A percentile compares a stretch with the other conserved stretches of the same genome.
phyloP scores from a whole-genome alignment of 805 yeast species.

The Vanderwaltozyma yarrowii region DNA sequence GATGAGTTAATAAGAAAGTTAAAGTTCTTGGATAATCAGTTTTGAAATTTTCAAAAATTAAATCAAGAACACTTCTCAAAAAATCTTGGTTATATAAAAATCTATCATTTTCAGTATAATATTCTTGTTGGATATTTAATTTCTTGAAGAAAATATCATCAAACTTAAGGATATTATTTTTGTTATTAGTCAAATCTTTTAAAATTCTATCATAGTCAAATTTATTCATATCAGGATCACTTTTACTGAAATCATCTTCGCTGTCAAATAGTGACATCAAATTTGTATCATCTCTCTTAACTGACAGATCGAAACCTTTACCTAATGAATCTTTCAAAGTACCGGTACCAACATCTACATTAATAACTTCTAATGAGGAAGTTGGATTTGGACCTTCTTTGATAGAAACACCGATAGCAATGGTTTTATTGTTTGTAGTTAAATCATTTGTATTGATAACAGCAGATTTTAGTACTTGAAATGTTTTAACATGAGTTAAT shows the following conservation, averaged over 20 bases:
- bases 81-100: constrained; percentile 48
- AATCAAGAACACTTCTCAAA: constrained; percentile 35
- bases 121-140: constrained; percentile 32
- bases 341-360: constrained; percentile 55
- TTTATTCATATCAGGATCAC: constrained; percentile 4
- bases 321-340: constrained; percentile 62
- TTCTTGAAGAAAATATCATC: constrained; percentile 26
- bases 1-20: constrained; percentile 75
- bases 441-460: constrained; percentile 7
- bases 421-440: constrained; percentile 13
- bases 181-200: constrained; percentile 15
- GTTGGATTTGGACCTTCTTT: constrained; percentile 20
- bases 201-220: constrained; percentile 21
- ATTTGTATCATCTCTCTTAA: neutral
- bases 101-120: constrained; percentile 57
- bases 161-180: constrained; percentile 18
- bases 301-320: constrained; percentile 33
- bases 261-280: constrained; percentile 24
- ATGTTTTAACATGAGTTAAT: constrained; percentile 19
- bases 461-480: constrained; percentile 21
- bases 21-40: constrained; percentile 45
- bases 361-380: constrained; percentile 25
- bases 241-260: constrained; percentile 3
- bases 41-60: constrained; percentile 30
- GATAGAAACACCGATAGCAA: constrained; percentile 25